A percentile compares a stretch with the other conserved stretches of the same genome.
Evolutionary conservation across 306 rosid genomes (phyloP).

Genomic region (Fragaria vesca): DNA sequence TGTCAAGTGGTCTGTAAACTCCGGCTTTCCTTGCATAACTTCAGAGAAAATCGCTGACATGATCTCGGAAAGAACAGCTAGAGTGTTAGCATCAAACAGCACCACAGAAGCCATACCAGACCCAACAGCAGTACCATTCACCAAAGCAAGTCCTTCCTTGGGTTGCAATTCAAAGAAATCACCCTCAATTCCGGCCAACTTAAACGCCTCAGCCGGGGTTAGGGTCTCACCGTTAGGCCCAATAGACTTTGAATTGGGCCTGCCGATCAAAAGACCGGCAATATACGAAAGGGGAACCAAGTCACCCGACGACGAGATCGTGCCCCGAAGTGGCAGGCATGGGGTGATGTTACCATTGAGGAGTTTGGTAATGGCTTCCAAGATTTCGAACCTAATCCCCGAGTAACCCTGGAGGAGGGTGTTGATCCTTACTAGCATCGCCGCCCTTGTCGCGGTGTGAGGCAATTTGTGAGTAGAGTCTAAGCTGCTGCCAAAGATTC

Average conservation of each 20-base stretch:
- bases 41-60: constrained; percentile 81
- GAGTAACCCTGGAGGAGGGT: constrained; percentile 93
- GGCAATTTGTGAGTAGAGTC: constrained; percentile 63
- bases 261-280: constrained; percentile 69
- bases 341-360: constrained; percentile 76
- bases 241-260: constrained; percentile 74
- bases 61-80: constrained; percentile 55
- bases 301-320: constrained; percentile 85
- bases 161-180: constrained; percentile 89
- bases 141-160: constrained; percentile 85
- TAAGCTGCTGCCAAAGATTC: constrained; percentile 68
- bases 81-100: constrained; percentile 72
- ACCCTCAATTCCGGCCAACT: constrained; percentile 51
- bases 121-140: constrained; percentile 93
- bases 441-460: constrained; percentile 76
- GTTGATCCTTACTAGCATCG: constrained; percentile 87
- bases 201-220: constrained; percentile 58
- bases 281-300: constrained; percentile 81
- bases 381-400: constrained; percentile 73
- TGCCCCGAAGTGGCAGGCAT: constrained; percentile 78
- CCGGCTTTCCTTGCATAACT: constrained; percentile 89
- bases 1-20: constrained; percentile 83
- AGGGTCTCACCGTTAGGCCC: constrained; percentile 67
- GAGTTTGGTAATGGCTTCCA: constrained; percentile 76
- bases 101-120: constrained; percentile 84